phyloP scores from a whole-genome alignment of 1,284 basidiomycete genomes.

The Fistulina hepatica region DNA sequence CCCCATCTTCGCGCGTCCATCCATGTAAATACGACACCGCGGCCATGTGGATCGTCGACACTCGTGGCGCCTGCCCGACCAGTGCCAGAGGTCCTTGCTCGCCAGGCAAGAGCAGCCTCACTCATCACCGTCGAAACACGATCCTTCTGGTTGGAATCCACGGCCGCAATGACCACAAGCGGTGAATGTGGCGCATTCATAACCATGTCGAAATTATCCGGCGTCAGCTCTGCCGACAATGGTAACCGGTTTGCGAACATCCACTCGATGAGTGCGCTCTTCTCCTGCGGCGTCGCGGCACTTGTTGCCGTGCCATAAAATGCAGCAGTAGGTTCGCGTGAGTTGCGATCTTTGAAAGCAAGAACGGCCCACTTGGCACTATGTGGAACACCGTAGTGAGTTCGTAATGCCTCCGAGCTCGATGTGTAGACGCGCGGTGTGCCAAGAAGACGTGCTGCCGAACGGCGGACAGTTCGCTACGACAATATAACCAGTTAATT shows the following conservation, averaged over 20 bases:
- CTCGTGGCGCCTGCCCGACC: slow-evolving; percentile 17
- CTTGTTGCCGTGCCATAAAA: slow-evolving; percentile 22
- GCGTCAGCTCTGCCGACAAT: slow-evolving; percentile 55
- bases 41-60: slow-evolving; percentile 17
- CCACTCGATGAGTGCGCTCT: slow-evolving; percentile 35
- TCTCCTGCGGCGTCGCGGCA: slow-evolving; percentile 18
- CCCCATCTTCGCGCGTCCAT: slow-evolving; percentile 76
- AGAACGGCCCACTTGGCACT: slow-evolving; percentile 48
- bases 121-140: slow-evolving; percentile 37
- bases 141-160: slow-evolving; percentile 35
- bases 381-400: slow-evolving; percentile 40
- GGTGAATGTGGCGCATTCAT: slow-evolving; percentile 69
- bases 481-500: neutral
- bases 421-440: slow-evolving; percentile 53
- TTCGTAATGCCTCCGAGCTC: slow-evolving; percentile 41
- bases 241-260: slow-evolving; percentile 61
- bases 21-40: slow-evolving; percentile 74
- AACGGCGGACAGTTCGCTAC: slow-evolving; percentile 26
- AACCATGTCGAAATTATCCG: slow-evolving; percentile 54
- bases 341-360: slow-evolving; percentile 64
- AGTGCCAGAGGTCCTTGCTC: slow-evolving; percentile 30
- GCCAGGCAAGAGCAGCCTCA: slow-evolving; percentile 59
- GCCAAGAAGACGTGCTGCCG: slow-evolving; percentile 46
- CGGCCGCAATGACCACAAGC: slow-evolving; percentile 66
- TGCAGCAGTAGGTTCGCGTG: slow-evolving; percentile 28